Base-by-base conservation (phyloP, 2,329 filamentous ascomycete species). In the Huntiella moniliformis region DNA sequence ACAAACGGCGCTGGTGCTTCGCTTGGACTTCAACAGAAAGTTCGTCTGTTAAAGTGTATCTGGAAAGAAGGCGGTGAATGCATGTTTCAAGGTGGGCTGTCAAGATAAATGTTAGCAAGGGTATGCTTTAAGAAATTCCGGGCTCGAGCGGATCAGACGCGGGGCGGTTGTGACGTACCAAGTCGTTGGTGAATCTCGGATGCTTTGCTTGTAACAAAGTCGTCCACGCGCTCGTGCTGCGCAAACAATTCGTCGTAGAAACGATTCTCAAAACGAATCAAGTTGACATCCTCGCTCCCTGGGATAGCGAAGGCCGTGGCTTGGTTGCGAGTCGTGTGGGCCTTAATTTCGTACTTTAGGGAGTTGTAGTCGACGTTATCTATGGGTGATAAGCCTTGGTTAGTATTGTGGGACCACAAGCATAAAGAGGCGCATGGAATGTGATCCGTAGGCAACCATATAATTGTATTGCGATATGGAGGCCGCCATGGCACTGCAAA, bases 281-380 rank as follows among this genome's bases (percentile, higher is more conserved):
- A 65, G 1, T 67, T 61, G 6, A 65, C 60, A 56, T 79, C 75
- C 53, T 67, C 67, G 46, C 80, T 74, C 12, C 82, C 82, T 1
- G 83, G 83, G 46, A 91, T 87, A 15, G 77, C 70, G 47, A 86
- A 74, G 39, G 80, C 79, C 22, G 67, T 67, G 42, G 77, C 79
- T 54, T 81, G 74, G 59, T 79, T 74, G 38, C 71, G 73, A 10
- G 77, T 79, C 1, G 84, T 92, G 57, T 85, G 74, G 50, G 72
- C 72, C 60, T 88, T 91, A 66, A 92, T 88, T 56, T 83, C 70
- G 59, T 82, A 72, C 62, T 92, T 92, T 52, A 92, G 71, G 42
- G 82, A 81, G 59, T 88, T 84, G 67, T 92, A 92, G 60, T 91
- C 84, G 61, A 92, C 76, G 61, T 92, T 91, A 59, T 87, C 79